Evolutionary conservation across 2,329 filamentous ascomycete species (phyloP).

Genomic region (Ceratocystis lukuohia): DNA sequence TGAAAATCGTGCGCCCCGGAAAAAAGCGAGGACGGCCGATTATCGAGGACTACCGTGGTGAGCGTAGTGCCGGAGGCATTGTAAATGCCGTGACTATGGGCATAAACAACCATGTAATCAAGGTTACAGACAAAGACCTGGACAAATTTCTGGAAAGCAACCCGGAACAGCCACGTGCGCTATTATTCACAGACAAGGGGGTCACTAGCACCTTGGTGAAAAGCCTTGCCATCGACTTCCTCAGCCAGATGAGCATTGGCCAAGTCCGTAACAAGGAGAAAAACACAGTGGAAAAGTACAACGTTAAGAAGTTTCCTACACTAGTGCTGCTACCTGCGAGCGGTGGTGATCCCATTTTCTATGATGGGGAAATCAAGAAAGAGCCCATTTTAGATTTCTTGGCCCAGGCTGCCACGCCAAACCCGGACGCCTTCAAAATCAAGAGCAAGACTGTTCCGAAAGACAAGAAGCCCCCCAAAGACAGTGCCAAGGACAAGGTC

Average conservation of each 20-base stretch:
- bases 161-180: slow-evolving; percentile 59
- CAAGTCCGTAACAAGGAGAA: slow-evolving; percentile 76
- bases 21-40: slow-evolving; percentile 63
- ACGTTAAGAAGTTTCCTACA: slow-evolving; percentile 63
- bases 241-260: slow-evolving; percentile 63
- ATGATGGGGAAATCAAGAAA: slow-evolving; percentile 78
- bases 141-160: slow-evolving; percentile 60
- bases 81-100: slow-evolving; percentile 71
- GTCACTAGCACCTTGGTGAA: slow-evolving; percentile 71
- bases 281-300: slow-evolving; percentile 57
- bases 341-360: slow-evolving; percentile 53
- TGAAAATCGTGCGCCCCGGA: slow-evolving; percentile 82
- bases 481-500: slow-evolving; percentile 29
- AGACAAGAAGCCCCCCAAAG: slow-evolving; percentile 32
- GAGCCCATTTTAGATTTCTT: slow-evolving; percentile 69
- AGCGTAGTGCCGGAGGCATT: slow-evolving; percentile 71
- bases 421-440: slow-evolving; percentile 49
- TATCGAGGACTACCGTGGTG: slow-evolving; percentile 83
- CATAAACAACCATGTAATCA: slow-evolving; percentile 84
- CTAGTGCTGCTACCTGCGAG: slow-evolving; percentile 66
- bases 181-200: slow-evolving; percentile 89
- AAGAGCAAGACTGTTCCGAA: slow-evolving; percentile 32
- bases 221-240: slow-evolving; percentile 80
- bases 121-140: slow-evolving; percentile 64
- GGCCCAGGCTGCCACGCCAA: slow-evolving; percentile 62